Evolutionary conservation across 1,284 basidiomycete genomes (phyloP), one percentile per base, ranked within the genome.

Genomic region (Laetiporus sulphureus): DNA sequence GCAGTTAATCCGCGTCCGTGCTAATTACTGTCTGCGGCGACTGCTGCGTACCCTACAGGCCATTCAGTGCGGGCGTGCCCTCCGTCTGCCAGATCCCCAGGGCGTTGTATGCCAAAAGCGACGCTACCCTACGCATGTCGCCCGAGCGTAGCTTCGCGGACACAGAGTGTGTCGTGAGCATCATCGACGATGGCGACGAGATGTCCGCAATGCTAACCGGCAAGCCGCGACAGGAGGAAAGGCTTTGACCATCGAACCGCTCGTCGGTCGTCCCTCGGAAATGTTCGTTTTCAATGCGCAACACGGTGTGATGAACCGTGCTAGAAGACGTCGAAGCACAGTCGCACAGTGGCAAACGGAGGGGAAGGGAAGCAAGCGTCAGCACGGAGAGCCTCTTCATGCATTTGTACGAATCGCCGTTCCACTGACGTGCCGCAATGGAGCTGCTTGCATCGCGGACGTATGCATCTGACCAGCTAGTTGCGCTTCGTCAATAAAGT

Each of bases 121-220:
- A 59, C 3, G 56, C 55, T n/a, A 67, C 60, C 33, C 64, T 72
- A 8, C 75, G 57, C 23, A 79, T 65, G 8, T 73, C 74, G n/a
- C n/a, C n/a, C 25, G 69, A 68, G 4, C 86, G 64, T 13, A 83
- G 85, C 7, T 86, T 89, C 5, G 77, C 86, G 45, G 82, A 85
- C 32, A 83, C 83, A 42, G 80, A 89, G 44, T 82, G 82, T 16
- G 60, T 55, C n/a, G n/a, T n/a, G n/a, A n/a, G n/a, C n/a, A n/a
- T n/a, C n/a, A n/a, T n/a, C 25, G 80, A 77, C 5, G 76, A 73
- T 38, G 70, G 69, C 38, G 75, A 75, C 41, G 84, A 58, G 29
- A 68, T 69, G 44, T 88, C 83, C 37, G 75, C 60, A 11, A 77
- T 56, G 40, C 71, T 72, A 11, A 77, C 75, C 19, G 85, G 85